These are phyloP conservation scores for Cadophora malorum DNA, from an alignment of 2,329 filamentous ascomycete species.

Conservation along the genomic window DNA sequence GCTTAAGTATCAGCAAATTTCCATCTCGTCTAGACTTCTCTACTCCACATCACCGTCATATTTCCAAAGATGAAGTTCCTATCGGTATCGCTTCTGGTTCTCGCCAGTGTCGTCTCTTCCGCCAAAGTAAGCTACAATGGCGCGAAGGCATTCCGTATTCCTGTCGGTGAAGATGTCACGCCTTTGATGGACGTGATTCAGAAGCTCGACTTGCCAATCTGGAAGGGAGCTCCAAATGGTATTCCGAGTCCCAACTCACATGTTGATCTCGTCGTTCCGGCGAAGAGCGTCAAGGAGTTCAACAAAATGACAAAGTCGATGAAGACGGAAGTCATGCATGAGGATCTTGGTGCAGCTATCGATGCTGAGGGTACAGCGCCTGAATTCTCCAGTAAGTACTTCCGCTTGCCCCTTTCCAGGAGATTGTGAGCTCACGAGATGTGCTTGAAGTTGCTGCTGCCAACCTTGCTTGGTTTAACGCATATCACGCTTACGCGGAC, in stretches of 20 bases:
- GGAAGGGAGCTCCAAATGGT: constrained; percentile 45
- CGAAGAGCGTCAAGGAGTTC: constrained; percentile 48
- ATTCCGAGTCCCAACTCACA: constrained; percentile 39
- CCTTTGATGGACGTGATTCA: constrained; percentile 47
- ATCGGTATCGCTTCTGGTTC: background rate
- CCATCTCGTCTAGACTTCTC: background rate
- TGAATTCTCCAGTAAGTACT: constrained; percentile 14
- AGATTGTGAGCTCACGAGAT: background rate
- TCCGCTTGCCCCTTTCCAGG: too few species aligned
- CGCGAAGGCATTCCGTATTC: constrained; percentile 50
- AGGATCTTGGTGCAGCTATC: constrained; percentile 52
- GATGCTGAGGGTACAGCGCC: constrained; percentile 45
- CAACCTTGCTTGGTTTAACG: constrained; percentile 56
- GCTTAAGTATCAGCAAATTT: background rate
- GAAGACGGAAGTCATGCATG: constrained; percentile 49
- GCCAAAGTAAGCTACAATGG: constrained; percentile 49
- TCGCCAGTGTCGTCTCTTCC: background rate
- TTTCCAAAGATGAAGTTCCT: constrained; percentile 8
- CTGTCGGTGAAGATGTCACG: constrained; percentile 45
- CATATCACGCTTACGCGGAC: constrained; percentile 60
- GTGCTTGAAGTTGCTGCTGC: constrained; percentile 35
- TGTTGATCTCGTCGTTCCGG: constrained; percentile 52
- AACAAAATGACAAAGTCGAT: constrained; percentile 44
- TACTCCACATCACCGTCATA: background rate
- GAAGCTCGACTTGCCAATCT: constrained; percentile 46